Evolutionary conservation across 2,329 filamentous ascomycete species (phyloP), one percentile per base, ranked within the genome.

Genomic region (Penicillium palitans): DNA sequence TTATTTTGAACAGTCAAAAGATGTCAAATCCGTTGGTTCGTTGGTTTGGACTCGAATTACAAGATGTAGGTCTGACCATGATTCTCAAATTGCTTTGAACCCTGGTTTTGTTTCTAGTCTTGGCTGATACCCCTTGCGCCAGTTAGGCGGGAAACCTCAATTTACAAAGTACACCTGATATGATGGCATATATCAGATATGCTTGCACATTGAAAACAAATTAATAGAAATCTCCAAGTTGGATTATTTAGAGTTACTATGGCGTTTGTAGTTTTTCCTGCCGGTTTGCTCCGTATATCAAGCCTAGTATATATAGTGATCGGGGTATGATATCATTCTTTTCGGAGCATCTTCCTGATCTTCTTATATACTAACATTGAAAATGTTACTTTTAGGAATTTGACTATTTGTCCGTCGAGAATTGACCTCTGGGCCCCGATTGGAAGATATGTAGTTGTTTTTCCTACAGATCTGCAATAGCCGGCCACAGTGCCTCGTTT

Each of bases 81-180:
- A 1, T 31, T 44, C 19, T 17, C 25, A 13, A 24, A 19, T 4
- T n/a, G 37, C 2, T 15, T 24, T 24, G 9, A 44, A 24, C 8
- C 19, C 39, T 33, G 39, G 5, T 7, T 42, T 52, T 29, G n/a
- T 15, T 44, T 9, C 9, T 24, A 2, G 7, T 35, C 27, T 42
- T 50, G 53, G 45, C 44, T 29, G 35, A 19, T 24, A 42, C 15
- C 53, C 53, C 53, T 55, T 55, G 53, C 37, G 29, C 29, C 21
- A 15, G 24, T 12, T 15, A 13, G 21, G 25, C n/a, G 21, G 19
- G 12, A 21, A 21, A 46, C 45, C 7, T 48, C 25, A 46, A 15
- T 21, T 21, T 21, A 21, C 19, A 21, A 21, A 21, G 19, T 7
- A 21, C 31, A 47, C n/a, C 45, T 24, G 19, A 33, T 24, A 35